These are phyloP conservation scores for Fusarium sulawesiense DNA, from an alignment of 2,329 filamentous ascomycete species.

Conservation along the genomic window DNA sequence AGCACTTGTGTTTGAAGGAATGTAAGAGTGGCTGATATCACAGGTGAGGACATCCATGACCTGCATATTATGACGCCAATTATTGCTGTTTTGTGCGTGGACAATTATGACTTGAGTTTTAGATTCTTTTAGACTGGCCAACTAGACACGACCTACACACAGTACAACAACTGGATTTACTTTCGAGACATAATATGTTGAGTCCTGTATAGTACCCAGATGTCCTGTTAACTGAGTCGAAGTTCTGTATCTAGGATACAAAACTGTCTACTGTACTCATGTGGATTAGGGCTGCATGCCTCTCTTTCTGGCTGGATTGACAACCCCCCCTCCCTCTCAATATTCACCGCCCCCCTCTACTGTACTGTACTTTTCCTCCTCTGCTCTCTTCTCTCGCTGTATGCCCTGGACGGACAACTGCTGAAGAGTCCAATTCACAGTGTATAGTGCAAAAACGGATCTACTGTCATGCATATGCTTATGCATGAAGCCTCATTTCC, in stretches of 20 bases:
- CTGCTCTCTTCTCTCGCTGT: constrained; percentile 13
- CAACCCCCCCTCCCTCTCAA: constrained; percentile 14
- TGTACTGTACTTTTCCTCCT: neutral
- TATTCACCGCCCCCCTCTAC: constrained; percentile 24
- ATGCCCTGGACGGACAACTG: neutral
- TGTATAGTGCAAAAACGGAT: constrained; percentile 13
- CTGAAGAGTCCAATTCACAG: constrained; percentile 10
- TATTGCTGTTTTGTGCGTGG: neutral
- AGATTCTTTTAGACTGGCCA: neutral
- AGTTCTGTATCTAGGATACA: constrained; percentile 4
- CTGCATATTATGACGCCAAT: neutral
- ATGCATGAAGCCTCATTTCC: constrained; percentile 33
- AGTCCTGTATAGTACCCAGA: neutral
- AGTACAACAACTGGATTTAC: neutral
- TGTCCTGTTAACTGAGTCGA: neutral
- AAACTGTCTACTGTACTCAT: constrained; percentile 12
- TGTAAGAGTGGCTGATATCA: neutral
- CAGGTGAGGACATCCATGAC: neutral
- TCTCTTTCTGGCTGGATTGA: constrained; percentile 34
- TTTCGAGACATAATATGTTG: constrained; percentile 1
- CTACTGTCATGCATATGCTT: constrained; percentile 9
- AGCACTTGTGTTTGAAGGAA: neutral
- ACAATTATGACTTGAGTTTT: neutral
- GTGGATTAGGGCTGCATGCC: constrained; percentile 35
- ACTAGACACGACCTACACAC: neutral